Evolutionary conservation across 768 basidiomycete species (phyloP).

Genomic region (Phanerochaete carnosa): DNA sequence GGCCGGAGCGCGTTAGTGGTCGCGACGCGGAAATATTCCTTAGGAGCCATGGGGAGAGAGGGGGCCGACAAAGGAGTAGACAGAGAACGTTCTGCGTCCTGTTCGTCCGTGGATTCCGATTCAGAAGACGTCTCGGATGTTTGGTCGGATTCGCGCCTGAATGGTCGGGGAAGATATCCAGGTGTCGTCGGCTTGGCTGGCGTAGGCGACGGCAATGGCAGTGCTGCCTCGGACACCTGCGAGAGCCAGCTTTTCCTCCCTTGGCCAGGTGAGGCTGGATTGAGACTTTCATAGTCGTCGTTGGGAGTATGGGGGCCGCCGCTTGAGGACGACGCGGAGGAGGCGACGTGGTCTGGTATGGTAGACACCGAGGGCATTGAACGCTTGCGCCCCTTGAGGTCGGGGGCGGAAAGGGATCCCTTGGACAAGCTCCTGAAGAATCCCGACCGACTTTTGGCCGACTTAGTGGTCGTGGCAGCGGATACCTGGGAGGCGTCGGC

Average conservation of each 20-base stretch:
- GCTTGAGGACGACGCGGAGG: constrained; percentile 51
- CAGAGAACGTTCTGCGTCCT: constrained; percentile 4
- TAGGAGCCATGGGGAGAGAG: constrained; percentile 26
- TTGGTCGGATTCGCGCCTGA: constrained; percentile 1
- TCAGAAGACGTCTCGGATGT: constrained; percentile 8
- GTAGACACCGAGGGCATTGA: constrained; percentile 7
- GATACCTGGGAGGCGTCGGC: constrained; percentile 8
- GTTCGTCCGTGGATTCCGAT: constrained; percentile 10
- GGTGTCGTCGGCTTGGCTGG: constrained; percentile 5
- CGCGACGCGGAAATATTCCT: constrained; percentile 37
- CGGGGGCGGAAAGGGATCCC: background rate
- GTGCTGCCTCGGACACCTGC: background rate
- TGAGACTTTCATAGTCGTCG: constrained; percentile 37
- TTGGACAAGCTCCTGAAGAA: constrained; percentile 24
- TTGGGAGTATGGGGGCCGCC: constrained; percentile 56
- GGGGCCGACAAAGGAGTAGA: background rate
- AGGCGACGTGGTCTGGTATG: constrained; percentile 24
- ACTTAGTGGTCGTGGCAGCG: constrained; percentile 1
- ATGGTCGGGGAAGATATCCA: constrained; percentile 6
- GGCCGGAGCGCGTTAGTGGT: constrained; percentile 46
- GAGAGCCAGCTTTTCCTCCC: constrained; percentile 2
- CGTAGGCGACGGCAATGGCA: background rate
- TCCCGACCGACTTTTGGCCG: constrained; percentile 10
- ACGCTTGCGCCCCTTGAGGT: background rate
- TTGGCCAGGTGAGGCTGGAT: background rate